A percentile compares a stretch with the other conserved stretches of the same genome.
These are phyloP conservation scores for Mortierella claussenii DNA, from an alignment of 192 early-diverging fungal species.

Conservation along the genomic window DNA sequence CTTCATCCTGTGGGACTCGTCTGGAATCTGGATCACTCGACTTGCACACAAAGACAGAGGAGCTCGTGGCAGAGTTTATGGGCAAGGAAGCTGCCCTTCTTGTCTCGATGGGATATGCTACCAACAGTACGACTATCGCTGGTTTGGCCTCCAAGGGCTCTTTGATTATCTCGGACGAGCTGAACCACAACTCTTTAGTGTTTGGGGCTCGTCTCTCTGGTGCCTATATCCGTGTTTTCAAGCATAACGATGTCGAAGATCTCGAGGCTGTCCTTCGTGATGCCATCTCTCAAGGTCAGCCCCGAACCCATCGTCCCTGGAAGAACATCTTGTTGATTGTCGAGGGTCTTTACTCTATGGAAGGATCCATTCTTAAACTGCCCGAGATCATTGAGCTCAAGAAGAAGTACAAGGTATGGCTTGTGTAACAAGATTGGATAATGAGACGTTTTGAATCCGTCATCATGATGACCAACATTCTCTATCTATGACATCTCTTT, in stretches of 20 bases:
- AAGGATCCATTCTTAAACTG: constrained; percentile 90
- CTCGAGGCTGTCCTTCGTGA: constrained; percentile 85
- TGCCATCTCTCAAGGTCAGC: constrained; percentile 94
- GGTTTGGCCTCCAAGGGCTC: constrained; percentile 86
- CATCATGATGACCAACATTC: too few species aligned
- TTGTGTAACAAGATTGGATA: background rate
- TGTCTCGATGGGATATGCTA: constrained; percentile 97
- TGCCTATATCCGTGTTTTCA: constrained; percentile 91
- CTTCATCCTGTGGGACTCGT: constrained; percentile 72
- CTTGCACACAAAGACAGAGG: constrained; percentile 84
- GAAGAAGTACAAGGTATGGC: constrained; percentile 83
- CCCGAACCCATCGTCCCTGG: constrained; percentile 97
- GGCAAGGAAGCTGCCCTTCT: constrained; percentile 88
- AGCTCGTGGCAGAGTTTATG: constrained; percentile 88
- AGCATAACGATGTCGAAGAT: constrained; percentile 89
- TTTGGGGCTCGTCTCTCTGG: constrained; percentile 94
- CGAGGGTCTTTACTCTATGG: constrained; percentile 98
- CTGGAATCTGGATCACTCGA: constrained; percentile 74
- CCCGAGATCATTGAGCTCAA: constrained; percentile 91
- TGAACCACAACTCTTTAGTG: constrained; percentile 95
- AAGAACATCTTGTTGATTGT: constrained; percentile 98
- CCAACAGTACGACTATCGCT: constrained; percentile 95
- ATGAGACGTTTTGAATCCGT: too few species aligned
- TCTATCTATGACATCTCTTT: background rate
- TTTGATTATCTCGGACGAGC: constrained; percentile 94